Evolutionary conservation across 2,329 filamentous ascomycete species (phyloP), one percentile per base, ranked within the genome.

Genomic region (Lanzia echinophila): DNA sequence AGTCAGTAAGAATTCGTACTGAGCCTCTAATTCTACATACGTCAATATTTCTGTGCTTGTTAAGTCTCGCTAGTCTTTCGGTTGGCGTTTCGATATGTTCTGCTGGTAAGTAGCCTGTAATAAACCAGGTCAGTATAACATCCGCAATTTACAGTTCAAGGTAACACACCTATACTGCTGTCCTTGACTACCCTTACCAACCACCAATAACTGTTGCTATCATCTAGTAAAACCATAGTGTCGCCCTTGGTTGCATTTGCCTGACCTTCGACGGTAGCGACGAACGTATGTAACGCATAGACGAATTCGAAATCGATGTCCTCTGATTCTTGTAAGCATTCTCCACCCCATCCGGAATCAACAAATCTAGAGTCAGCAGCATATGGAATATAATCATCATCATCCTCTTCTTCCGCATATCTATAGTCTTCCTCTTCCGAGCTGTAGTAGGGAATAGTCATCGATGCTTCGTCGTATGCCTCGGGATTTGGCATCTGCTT

Each of bases 181-280:
- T 99, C 94, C 71, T 97, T 97, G 50, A 97, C 91, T 44, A 99
- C 88, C 60, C 92, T 82, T 13, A 99, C 94, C 57, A 99, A 81
- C 94, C 94, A 99, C 94, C 94, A 99, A 71, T 99, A 99, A 73
- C 91, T 97, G 74, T 99, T 99, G 73, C 90, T 97, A 66, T 99
- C 94, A 67, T 99, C 94, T 20, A 99, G 81, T 60, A 99, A 77
- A 51, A 97, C 92, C 94, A 99, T 99, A 13, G 92, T 97, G 68
- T 99, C 94, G 49, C 94, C 94, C 73, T 99, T 99, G 33, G 90
- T 95, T 56, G 94, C 94, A 75, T 97, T 99, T 58, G 94, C 94
- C 72, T 99, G 94, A 28, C 94, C 94, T 72, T 99, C 94, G 47
- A 99, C 94, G 0, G 94, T 97, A 28, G 94, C 94, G 60, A 96